phyloP scores from a whole-genome alignment of 1,284 basidiomycete species.

The Cryptococcus sp. region DNA sequence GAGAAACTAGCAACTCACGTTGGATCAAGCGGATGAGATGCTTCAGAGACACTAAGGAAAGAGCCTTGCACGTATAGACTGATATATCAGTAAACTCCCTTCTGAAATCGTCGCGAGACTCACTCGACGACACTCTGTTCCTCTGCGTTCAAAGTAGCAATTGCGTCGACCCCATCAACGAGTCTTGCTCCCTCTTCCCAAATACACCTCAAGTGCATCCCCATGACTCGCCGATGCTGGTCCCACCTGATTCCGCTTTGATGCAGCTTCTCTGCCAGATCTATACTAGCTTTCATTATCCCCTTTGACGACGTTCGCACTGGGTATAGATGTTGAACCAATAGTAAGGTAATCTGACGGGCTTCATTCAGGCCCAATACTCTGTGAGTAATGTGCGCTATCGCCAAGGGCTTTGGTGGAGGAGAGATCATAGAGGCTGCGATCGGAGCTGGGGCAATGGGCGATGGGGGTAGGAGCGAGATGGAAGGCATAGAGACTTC shows the following conservation, averaged over 20 bases:
- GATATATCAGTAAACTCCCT: background rate
- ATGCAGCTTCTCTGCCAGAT: slow-evolving; percentile 21
- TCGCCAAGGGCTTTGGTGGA: no score
- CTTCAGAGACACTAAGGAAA: slow-evolving; percentile 23
- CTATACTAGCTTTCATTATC: slow-evolving; percentile 26
- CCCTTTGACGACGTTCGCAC: slow-evolving; percentile 12
- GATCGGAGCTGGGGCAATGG: background rate
- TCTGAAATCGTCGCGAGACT: background rate
- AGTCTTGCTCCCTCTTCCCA: slow-evolving; percentile 21
- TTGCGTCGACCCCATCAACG: background rate
- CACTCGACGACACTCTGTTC: no score
- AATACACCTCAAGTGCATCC: slow-evolving; percentile 28
- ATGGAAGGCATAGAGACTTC: background rate
- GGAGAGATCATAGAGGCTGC: no score
- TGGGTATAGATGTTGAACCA: slow-evolving; percentile 19
- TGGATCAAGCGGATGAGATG: slow-evolving; percentile 27
- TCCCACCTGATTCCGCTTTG: slow-evolving; percentile 29
- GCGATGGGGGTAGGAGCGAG: background rate
- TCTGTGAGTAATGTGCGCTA: no score
- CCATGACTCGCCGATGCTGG: slow-evolving; percentile 24
- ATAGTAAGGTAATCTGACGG: slow-evolving; percentile 17
- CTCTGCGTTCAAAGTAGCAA: background rate
- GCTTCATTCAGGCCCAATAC: slow-evolving; percentile 18
- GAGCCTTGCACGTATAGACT: slow-evolving; percentile 31
- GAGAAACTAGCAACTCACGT: no score